Percentiles rank a stretch among this genome's conserved stretches.
phyloP scores from a whole-genome alignment of 202 grass and related monocot genomes.

The Zoysia matrella region DNA sequence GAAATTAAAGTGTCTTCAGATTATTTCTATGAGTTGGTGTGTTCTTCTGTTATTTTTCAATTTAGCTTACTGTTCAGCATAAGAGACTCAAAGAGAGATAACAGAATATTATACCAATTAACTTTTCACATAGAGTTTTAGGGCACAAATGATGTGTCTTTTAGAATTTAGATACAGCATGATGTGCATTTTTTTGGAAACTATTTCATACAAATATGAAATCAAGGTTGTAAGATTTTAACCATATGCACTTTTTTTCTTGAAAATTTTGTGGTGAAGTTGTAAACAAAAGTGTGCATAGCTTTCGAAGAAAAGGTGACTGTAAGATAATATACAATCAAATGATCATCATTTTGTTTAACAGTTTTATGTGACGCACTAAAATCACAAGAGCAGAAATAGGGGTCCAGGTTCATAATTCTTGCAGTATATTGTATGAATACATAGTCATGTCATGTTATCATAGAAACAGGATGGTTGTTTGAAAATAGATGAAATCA shows the following conservation, averaged over 20 bases:
- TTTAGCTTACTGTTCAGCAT: too few species aligned
- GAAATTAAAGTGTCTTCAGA: background rate
- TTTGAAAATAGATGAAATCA: background rate
- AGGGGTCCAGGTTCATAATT: background rate
- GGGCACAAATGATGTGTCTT: too few species aligned
- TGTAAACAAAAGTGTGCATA: background rate
- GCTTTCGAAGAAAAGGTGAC: background rate
- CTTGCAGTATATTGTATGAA: background rate
- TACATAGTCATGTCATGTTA: background rate
- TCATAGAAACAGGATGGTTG: background rate
- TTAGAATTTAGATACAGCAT: too few species aligned
- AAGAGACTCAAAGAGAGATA: too few species aligned
- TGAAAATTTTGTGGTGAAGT: background rate
- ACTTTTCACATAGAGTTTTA: too few species aligned
- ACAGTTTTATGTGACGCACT: background rate
- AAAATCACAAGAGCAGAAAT: background rate
- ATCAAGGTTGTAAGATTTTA: background rate
- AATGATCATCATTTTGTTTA: background rate
- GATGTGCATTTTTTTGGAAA: background rate
- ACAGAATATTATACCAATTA: too few species aligned
- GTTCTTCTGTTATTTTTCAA: too few species aligned
- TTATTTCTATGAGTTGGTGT: too few species aligned
- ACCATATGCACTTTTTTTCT: background rate
- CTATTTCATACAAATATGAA: background rate
- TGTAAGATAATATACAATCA: background rate